These are phyloP conservation scores for Poa pratensis DNA, from an alignment of 176 grass and related monocot genomes.

Conservation along the genomic window DNA sequence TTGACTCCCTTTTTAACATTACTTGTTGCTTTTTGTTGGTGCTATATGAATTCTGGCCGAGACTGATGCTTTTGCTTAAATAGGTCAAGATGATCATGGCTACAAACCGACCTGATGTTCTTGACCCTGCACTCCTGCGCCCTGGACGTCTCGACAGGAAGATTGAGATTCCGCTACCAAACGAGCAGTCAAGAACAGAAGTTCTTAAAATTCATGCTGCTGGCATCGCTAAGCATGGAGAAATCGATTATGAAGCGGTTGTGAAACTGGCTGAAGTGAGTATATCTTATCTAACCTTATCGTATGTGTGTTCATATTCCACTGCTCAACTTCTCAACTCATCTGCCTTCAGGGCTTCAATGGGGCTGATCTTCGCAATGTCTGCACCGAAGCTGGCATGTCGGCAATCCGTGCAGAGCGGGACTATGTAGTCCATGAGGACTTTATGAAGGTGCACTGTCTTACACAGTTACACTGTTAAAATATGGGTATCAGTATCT, in stretches of 20 bases:
- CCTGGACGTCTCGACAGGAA: conserved; percentile 94
- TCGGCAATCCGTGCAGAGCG: conserved; percentile 96
- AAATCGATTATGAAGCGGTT: conserved; percentile 98
- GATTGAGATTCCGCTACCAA: conserved; percentile 97
- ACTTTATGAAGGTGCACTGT: conserved; percentile 91
- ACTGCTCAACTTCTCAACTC: conserved; percentile 13
- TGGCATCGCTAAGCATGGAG: conserved; percentile 95
- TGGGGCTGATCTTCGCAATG: conserved; percentile 95
- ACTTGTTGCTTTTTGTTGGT: neutral
- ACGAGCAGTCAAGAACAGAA: conserved; percentile 95
- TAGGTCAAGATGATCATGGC: conserved; percentile 99
- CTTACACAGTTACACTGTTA: conserved; percentile 33
- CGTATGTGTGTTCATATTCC: too few relatives aligned
- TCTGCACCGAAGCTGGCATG: conserved; percentile 99
- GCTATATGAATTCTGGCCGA: conserved; percentile 5
- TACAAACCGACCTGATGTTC: conserved; percentile 94
- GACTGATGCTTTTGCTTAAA: conserved; percentile 21
- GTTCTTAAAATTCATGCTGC: conserved; percentile 98
- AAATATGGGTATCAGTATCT: neutral
- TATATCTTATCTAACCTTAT: conserved; percentile 4
- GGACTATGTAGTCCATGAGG: conserved; percentile 97
- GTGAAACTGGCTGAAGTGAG: conserved; percentile 94
- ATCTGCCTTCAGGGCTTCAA: conserved; percentile 72
- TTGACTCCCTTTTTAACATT: neutral
- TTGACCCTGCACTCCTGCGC: conserved; percentile 90